Percentiles rank a stretch among this genome's conserved stretches.
These are phyloP conservation scores for Neopestalotiopsis clavispora DNA, from an alignment of 2,329 filamentous ascomycete genomes.

Conservation along the genomic window DNA sequence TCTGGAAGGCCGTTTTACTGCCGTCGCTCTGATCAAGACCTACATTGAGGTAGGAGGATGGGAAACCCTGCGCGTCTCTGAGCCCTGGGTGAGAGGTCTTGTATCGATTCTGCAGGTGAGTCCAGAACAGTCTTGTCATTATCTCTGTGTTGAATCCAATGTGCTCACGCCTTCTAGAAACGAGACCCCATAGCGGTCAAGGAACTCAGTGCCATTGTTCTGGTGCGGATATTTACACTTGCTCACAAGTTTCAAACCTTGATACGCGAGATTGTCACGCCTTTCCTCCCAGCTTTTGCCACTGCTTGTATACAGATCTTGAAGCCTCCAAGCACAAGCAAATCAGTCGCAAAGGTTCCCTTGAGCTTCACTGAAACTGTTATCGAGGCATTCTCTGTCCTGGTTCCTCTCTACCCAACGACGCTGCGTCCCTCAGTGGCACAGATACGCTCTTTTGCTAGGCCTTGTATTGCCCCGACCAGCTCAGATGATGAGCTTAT, in stretches of 20 bases:
- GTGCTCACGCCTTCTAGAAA: constrained; percentile 52
- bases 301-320: constrained; percentile 73
- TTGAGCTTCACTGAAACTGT: constrained; percentile 66
- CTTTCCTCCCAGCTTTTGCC: constrained; percentile 76
- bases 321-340: constrained; percentile 47
- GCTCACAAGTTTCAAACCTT: constrained; percentile 84
- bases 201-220: constrained; percentile 74
- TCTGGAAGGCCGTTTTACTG: constrained; percentile 76
- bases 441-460: constrained; percentile 68
- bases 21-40: constrained; percentile 79
- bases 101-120: constrained; percentile 73
- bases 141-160: not conserved
- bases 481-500: constrained; percentile 53
- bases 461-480: constrained; percentile 68
- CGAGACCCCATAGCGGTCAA: constrained; percentile 77
- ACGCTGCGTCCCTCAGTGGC: constrained; percentile 78
- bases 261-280: constrained; percentile 85
- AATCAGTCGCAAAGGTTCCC: constrained; percentile 43
- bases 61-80: constrained; percentile 76
- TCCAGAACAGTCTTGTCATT: not conserved
- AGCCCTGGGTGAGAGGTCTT: constrained; percentile 79
- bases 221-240: constrained; percentile 83
- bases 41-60: constrained; percentile 82
- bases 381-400: constrained; percentile 70
- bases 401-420: constrained; percentile 82